These are phyloP conservation scores for Crucibulum laeve DNA, from an alignment of 768 basidiomycete species.

Conservation along the genomic window DNA sequence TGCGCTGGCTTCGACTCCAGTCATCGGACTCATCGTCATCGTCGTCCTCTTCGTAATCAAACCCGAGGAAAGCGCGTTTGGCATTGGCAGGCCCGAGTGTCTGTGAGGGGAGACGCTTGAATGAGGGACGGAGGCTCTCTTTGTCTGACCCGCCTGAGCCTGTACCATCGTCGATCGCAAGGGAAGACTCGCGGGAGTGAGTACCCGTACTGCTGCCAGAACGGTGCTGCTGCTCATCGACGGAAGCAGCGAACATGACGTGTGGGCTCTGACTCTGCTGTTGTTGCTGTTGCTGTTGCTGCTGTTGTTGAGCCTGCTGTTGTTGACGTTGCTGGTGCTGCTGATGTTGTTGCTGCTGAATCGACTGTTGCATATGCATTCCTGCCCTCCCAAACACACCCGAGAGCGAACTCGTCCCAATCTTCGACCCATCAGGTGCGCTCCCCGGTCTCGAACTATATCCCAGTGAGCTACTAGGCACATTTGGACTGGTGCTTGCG, in stretches of 20 bases:
- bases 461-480: too few species aligned
- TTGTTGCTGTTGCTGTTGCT: too few species aligned
- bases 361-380: neutral
- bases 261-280: too few species aligned
- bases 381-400: slow-evolving; percentile 4
- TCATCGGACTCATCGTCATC: neutral
- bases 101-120: slow-evolving; percentile 72
- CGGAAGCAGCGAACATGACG: too few species aligned
- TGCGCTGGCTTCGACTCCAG: too few species aligned
- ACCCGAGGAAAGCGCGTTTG: slow-evolving; percentile 27
- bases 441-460: too few species aligned
- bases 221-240: too few species aligned
- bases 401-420: slow-evolving; percentile 10
- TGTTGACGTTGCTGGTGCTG: neutral
- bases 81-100: slow-evolving; percentile 57
- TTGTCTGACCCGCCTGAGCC: slow-evolving; percentile 21
- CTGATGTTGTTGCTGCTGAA: neutral
- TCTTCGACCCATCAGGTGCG: neutral
- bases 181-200: too few species aligned
- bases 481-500: too few species aligned
- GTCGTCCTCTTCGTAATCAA: neutral
- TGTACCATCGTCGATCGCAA: slow-evolving; percentile 14
- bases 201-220: too few species aligned
- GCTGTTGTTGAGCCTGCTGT: too few species aligned
- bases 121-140: slow-evolving; percentile 43